Evolutionary conservation across 805 yeast genomes (phyloP).

Genomic region (Wickerhamia fluorescens): DNA sequence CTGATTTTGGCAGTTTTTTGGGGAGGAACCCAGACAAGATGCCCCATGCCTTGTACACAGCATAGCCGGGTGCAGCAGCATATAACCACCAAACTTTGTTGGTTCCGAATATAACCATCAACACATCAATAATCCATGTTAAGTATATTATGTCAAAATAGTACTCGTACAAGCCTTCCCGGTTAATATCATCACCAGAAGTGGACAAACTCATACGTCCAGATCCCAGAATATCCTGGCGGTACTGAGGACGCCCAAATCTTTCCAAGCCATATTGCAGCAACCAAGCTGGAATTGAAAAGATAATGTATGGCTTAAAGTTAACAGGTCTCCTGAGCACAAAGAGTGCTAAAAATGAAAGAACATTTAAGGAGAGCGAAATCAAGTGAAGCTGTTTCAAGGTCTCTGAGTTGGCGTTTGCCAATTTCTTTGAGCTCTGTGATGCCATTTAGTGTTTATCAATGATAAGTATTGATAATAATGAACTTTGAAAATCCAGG

Average conservation of each 20-base stretch:
- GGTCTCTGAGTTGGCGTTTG: constrained; percentile 30
- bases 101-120: constrained; percentile 48
- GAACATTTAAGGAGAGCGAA: constrained; percentile 30
- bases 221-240: constrained; percentile 27
- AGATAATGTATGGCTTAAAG: constrained; percentile 30
- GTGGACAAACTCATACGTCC: constrained; percentile 30
- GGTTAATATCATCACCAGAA: constrained; percentile 57
- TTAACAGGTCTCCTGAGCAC: constrained; percentile 43
- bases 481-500: no score
- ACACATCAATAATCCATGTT: constrained; percentile 50
- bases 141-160: constrained; percentile 64
- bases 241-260: constrained; percentile 53
- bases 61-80: constrained; percentile 46
- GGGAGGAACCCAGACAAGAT: constrained; percentile 17
- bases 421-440: constrained; percentile 48
- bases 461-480: no score
- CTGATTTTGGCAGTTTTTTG: constrained; percentile 4
- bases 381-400: constrained; percentile 33
- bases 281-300: constrained; percentile 32
- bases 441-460: no score
- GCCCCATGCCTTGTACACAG: constrained; percentile 39
- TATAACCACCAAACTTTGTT: constrained; percentile 55
- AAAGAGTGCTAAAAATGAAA: constrained; percentile 22
- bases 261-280: constrained; percentile 49
- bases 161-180: constrained; percentile 63